Evolutionary conservation across 371 early-diverging fungal genomes (phyloP), one percentile per base, ranked within the genome.

Genomic region (Rhizopus sp.): DNA sequence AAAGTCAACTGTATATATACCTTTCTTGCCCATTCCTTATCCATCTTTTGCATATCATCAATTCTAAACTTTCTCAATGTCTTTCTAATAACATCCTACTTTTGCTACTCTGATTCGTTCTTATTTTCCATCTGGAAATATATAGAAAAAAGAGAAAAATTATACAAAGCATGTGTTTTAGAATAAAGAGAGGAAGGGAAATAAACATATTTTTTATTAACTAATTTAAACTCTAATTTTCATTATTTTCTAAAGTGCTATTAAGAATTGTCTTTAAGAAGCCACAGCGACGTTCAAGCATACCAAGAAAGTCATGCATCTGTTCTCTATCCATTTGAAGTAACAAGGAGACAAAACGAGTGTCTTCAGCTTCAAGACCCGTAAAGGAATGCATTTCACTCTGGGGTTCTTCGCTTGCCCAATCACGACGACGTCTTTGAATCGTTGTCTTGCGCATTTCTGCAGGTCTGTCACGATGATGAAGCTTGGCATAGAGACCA

Each of bases 401-500:
- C 30, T 44, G 29, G 12, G 23, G n/a, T 40, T 44, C 46, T 51
- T 62, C 63, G 17, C 60, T 23, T 49, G 56, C 56, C 68, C 68
- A 67, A 38, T 63, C 68, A 46, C 68, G 63, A 44, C 68, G 55
- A 45, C 68, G 63, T 59, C 63, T 62, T 56, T 67, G 68, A 46
- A 67, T 67, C 5, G 68, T 67, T 16, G 68, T 62, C 60, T 67
- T 67, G 29, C 68, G 46, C 63, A 67, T 63, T 32, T 62, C 63
- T 33, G 63, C 68, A 32, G 68, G 68, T 10, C 68, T 47, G 50
- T 67, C 68, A 35, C 63, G 63, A 53, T 67, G 63, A 53, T 67
- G 68, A 44, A 67, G 63, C 30, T 67, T 67, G 45, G 68, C 68
- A 68, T 95, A 95, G 5, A 96, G 75, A 13, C 95, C 94, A 54